A percentile compares a stretch with the other conserved stretches of the same genome.
phyloP scores from a whole-genome alignment of 208 protist species.

The Leishmania arabica region DNA sequence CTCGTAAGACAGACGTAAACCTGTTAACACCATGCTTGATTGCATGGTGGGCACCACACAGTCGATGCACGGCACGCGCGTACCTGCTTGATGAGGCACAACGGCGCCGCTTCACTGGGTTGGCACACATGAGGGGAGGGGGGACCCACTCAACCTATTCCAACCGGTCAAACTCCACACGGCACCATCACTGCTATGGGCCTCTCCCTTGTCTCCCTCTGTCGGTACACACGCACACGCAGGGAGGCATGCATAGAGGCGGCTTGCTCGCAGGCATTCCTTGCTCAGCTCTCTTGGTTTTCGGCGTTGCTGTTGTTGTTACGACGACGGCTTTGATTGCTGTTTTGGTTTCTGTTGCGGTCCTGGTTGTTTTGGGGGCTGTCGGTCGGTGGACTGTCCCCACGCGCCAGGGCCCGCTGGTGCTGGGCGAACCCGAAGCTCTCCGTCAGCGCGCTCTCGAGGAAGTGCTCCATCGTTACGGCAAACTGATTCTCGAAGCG shows the following conservation, averaged over 20 bases:
- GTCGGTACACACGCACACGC: not conserved
- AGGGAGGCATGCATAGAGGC: not conserved
- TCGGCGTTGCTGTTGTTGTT: slow-evolving; percentile 11
- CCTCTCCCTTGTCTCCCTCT: not conserved
- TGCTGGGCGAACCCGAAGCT: slow-evolving; percentile 85
- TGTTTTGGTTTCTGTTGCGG: not conserved
- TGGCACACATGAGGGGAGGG: not conserved
- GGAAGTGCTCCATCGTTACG: slow-evolving; percentile 82
- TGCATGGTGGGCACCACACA: not conserved
- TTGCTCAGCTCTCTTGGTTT: slow-evolving; percentile 6
- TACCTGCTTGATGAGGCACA: not conserved
- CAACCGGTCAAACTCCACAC: not conserved
- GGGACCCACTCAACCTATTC: not conserved
- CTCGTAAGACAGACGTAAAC: not conserved
- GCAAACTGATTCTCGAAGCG: slow-evolving; percentile 86
- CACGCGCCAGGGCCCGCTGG: slow-evolving; percentile 26
- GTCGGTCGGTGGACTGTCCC: slow-evolving; percentile 23
- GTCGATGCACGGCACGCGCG: not conserved
- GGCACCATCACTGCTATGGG: not conserved
- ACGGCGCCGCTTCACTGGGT: not conserved
- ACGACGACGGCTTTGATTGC: slow-evolving; percentile 1
- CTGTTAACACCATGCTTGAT: not conserved
- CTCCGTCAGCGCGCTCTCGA: slow-evolving; percentile 76
- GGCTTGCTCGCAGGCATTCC: not conserved
- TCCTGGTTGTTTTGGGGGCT: not conserved